Conservation (phyloP, 176 grass and related monocot genomes). For the Alloteropsis semialata region DNA sequence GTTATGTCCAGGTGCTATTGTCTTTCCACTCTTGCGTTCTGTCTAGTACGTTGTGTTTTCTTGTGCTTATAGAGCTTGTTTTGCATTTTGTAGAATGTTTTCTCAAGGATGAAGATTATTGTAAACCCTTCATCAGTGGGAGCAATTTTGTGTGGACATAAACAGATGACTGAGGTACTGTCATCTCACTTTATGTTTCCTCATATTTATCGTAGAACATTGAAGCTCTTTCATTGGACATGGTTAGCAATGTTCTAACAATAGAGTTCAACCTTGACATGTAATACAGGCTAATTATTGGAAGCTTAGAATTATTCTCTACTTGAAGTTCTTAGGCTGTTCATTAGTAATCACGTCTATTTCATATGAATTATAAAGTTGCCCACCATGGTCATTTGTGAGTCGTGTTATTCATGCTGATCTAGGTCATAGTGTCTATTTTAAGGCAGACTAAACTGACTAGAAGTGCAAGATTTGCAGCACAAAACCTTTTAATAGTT, state of each 20-base stretch:
- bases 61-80: background rate
- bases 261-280: background rate
- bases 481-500: background rate
- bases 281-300: background rate
- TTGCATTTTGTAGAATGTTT: conserved; percentile 59
- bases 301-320: background rate
- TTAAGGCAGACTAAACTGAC: background rate
- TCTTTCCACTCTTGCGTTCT: background rate
- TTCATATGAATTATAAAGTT: background rate
- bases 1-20: conserved; percentile 72
- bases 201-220: background rate
- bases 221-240: background rate
- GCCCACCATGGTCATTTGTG: background rate
- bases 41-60: background rate
- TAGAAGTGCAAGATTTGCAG: background rate
- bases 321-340: background rate
- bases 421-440: background rate
- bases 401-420: background rate
- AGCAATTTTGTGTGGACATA: conserved; percentile 89
- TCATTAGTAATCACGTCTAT: background rate
- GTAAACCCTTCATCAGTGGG: conserved; percentile 57
- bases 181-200: background rate
- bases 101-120: conserved; percentile 61
- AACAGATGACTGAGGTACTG: conserved; percentile 79
- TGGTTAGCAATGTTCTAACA: background rate